Base-by-base conservation (phyloP, 345 rosid species). In the Salix exigua region DNA sequence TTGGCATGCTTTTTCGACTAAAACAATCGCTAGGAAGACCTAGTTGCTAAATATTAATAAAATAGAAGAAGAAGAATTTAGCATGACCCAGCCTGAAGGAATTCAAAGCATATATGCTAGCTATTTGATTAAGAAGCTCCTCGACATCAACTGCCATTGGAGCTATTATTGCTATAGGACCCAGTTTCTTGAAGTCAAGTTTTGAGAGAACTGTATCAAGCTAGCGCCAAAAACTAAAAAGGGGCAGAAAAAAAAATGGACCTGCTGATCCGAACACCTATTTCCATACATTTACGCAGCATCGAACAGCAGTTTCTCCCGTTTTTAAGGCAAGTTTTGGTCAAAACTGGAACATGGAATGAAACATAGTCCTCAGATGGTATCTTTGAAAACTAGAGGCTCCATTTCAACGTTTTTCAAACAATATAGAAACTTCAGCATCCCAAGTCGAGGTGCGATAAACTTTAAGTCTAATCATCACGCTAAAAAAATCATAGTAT, bases 1-100 rank as follows among this genome's bases (percentile, higher is more conserved):
- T 81, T 75, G 82, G 78, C 85, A 72, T 73, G 73, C 81, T 83
- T 82, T 82, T 75, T 85, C 81, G 85, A 85, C 76, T 67, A 68
- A 80, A 82, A 83, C 83, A 83, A 84, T 51, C 74, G 70, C 83
- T 78, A 78, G 55, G 71, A 86, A 74, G 75, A 82, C 83, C 85
- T 80, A 82, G 72, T 74, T 66, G 40, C 26, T 8, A 58, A 3
- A 23, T 42, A 58, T 58, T 35, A 66, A 16, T 30, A 66, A 30
- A 66, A 30, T 33, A 31, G 44, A 66, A 21, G 26, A 66, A 21
- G 1, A 33, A 16, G 26, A 17, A 31, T 6, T 18, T n/a, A 35
- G 42, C 40, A 35, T 35, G 69, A 37, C 42, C n/a, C 37, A 12
- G 28, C 62, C 62, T 23, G 28, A 58, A 9, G 63, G 25, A 58